These are phyloP conservation scores for Blastomyces emzantsi DNA, from an alignment of 2,329 filamentous ascomycete species.

Conservation along the genomic window DNA sequence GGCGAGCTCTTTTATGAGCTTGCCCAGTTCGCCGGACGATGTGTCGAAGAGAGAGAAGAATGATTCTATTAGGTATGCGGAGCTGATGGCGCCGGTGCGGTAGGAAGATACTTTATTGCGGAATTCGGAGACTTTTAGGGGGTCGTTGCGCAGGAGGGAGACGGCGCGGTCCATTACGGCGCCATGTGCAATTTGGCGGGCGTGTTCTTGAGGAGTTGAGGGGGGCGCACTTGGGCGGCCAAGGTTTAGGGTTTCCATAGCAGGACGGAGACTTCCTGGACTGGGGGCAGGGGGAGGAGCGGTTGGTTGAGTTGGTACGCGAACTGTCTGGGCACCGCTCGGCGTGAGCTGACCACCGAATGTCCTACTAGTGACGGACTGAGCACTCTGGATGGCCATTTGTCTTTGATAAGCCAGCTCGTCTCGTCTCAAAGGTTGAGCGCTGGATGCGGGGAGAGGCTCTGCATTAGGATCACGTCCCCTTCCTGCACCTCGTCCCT, in stretches of 20 bases:
- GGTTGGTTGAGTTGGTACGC: constrained; percentile 35
- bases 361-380: constrained; percentile 66
- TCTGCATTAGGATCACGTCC: constrained; percentile 85
- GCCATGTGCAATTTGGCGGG: constrained; percentile 67
- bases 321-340: constrained; percentile 38
- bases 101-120: constrained; percentile 71
- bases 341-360: constrained; percentile 79
- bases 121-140: constrained; percentile 66
- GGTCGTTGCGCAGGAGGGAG: constrained; percentile 69
- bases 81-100: constrained; percentile 58
- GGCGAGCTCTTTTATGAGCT: constrained; percentile 80
- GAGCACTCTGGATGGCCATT: constrained; percentile 80
- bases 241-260: constrained; percentile 47
- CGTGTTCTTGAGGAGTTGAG: constrained; percentile 64
- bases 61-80: constrained; percentile 69
- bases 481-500: constrained; percentile 50
- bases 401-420: constrained; percentile 88
- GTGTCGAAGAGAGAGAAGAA: constrained; percentile 85
- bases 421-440: constrained; percentile 71
- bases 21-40: constrained; percentile 70
- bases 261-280: constrained; percentile 24
- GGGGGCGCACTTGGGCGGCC: constrained; percentile 35
- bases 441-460: constrained; percentile 62
- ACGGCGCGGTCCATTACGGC: constrained; percentile 79
- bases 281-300: constrained; percentile 20